phyloP scores from a whole-genome alignment of 2,329 filamentous ascomycete species.

The Fusarium tricinctum region DNA sequence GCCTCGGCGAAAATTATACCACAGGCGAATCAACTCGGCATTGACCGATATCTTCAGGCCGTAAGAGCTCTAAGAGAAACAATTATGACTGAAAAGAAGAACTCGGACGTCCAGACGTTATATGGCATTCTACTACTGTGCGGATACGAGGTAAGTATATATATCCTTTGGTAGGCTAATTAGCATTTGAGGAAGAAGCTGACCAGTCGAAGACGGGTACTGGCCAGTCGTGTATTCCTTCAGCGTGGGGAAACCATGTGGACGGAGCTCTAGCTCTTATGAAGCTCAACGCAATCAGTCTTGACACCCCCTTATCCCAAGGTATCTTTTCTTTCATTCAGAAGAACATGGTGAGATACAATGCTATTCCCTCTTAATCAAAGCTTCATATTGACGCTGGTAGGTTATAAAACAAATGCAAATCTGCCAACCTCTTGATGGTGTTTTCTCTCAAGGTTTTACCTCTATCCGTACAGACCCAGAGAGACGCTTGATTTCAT shows the following conservation, averaged over 20 bases:
- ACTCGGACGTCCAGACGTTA: not conserved
- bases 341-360: not conserved
- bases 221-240: not conserved
- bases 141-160: constrained; percentile 2
- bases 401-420: constrained; percentile 11
- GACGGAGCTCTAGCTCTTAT: not conserved
- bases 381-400: not conserved
- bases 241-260: constrained; percentile 1
- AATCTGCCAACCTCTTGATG: not conserved
- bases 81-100: too few species aligned
- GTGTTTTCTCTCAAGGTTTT: not conserved
- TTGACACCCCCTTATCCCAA: not conserved
- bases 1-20: not conserved
- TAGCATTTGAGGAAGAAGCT: not conserved
- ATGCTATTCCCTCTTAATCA: too few species aligned
- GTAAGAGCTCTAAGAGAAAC: not conserved
- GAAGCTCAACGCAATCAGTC: not conserved
- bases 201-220: not conserved
- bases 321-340: not conserved
- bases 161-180: not conserved
- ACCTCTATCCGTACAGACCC: not conserved
- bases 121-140: constrained; percentile 3
- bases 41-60: not conserved
- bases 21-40: not conserved
- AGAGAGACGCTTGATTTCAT: not conserved